These are phyloP conservation scores for Chaetothyriales sp. DNA, from an alignment of 2,329 filamentous ascomycete species.

Conservation along the genomic window DNA sequence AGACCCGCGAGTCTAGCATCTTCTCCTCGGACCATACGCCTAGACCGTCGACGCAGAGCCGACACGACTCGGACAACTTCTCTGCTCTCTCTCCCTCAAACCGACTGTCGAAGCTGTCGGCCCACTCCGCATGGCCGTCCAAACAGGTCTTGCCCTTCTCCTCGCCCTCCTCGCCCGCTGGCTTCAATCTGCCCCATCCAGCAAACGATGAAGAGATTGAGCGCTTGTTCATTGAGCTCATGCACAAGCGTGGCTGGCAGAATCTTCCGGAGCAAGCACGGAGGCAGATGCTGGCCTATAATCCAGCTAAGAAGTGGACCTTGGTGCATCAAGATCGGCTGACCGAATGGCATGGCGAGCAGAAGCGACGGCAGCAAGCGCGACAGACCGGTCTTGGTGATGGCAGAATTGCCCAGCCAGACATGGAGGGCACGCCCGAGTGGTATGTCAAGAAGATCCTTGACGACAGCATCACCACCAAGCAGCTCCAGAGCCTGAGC, in stretches of 20 bases:
- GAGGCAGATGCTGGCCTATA: slow-evolving; percentile 91
- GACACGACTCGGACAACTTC: slow-evolving; percentile 17
- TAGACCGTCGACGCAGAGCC: slow-evolving; percentile 24
- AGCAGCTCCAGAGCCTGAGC: slow-evolving; percentile 81
- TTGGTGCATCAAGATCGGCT: slow-evolving; percentile 88
- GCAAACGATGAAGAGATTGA: slow-evolving; percentile 73
- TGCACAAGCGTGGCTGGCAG: slow-evolving; percentile 97
- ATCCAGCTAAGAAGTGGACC: slow-evolving; percentile 92
- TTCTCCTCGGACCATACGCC: slow-evolving; percentile 40
- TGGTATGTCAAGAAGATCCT: slow-evolving; percentile 97
- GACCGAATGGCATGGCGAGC: slow-evolving; percentile 85
- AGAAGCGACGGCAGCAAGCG: slow-evolving; percentile 66
- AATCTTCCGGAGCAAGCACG: slow-evolving; percentile 88
- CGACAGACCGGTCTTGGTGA: slow-evolving; percentile 54
- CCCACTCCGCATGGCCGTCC: slow-evolving; percentile 28
- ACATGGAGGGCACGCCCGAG: slow-evolving; percentile 90
- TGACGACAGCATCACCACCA: slow-evolving; percentile 84
- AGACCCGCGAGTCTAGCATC: slow-evolving; percentile 40
- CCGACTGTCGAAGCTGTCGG: slow-evolving; percentile 26
- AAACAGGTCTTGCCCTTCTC: slow-evolving; percentile 32
- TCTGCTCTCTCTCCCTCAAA: slow-evolving; percentile 23
- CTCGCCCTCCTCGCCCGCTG: slow-evolving; percentile 36
- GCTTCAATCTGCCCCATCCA: slow-evolving; percentile 54
- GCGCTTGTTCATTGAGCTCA: slow-evolving; percentile 78
- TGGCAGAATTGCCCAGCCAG: slow-evolving; percentile 51